These are phyloP conservation scores for Wickerhamomyces silvicola DNA, from an alignment of 805 yeast genomes.

Conservation along the genomic window DNA sequence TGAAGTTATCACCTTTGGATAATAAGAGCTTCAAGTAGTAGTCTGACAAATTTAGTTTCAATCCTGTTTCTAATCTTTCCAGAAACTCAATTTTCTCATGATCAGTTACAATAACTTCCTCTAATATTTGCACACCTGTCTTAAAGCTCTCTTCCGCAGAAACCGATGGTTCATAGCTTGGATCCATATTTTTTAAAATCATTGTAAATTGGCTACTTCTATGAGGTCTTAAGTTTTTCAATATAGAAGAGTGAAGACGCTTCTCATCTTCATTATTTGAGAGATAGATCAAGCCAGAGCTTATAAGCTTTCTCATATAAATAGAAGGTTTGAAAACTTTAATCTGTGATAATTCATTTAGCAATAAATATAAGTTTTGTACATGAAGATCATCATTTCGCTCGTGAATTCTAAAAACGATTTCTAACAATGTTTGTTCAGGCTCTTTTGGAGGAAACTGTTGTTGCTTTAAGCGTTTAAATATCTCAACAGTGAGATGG, in stretches of 20 bases:
- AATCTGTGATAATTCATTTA: constrained; percentile 36
- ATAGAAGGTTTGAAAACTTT: constrained; percentile 42
- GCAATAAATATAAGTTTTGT: constrained; percentile 34
- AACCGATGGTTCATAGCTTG: constrained; percentile 14
- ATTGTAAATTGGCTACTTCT: constrained; percentile 49
- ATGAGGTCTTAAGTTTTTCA: constrained; percentile 52
- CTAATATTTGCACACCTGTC: constrained; percentile 25
- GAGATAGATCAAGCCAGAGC: constrained; percentile 76
- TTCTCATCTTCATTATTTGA: constrained; percentile 44
- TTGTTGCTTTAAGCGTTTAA: constrained; percentile 9
- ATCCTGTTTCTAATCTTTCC: constrained; percentile 19
- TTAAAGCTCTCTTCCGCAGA: constrained; percentile 28
- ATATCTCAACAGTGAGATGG: constrained; percentile 9
- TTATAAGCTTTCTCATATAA: constrained; percentile 73
- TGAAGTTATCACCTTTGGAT: constrained; percentile 26
- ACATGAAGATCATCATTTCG: constrained; percentile 27
- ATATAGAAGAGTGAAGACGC: constrained; percentile 46
- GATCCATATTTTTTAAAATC: constrained; percentile 45
- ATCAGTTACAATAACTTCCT: constrained; percentile 23
- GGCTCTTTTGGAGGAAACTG: constrained; percentile 23
- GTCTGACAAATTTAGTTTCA: constrained; percentile 29
- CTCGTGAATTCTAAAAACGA: constrained; percentile 31
- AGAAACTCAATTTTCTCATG: constrained; percentile 17
- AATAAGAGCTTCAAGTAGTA: constrained; percentile 21
- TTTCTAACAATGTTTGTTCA: constrained; percentile 28